Conservation (phyloP, 164 flowering plant genomes). For the Magnolia changhungtana region DNA sequence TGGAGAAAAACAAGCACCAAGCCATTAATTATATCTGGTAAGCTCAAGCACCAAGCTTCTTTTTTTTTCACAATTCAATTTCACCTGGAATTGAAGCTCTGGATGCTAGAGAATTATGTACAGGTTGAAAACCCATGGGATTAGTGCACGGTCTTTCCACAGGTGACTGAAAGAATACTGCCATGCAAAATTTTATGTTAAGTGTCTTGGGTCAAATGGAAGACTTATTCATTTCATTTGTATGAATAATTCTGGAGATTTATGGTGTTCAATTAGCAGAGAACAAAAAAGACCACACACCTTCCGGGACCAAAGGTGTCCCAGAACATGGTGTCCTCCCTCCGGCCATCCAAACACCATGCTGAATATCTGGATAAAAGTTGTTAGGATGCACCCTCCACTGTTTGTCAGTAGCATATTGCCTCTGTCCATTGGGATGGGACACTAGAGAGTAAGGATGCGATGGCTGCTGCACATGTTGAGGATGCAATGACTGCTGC, state of each 20-base stretch:
- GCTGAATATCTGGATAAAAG: slow-evolving; percentile 37
- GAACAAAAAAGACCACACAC: slow-evolving; percentile 25
- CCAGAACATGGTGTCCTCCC: slow-evolving; percentile 52
- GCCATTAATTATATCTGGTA: background rate
- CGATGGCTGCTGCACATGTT: slow-evolving; percentile 40
- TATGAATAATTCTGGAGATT: background rate
- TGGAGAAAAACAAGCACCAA: slow-evolving; percentile 18
- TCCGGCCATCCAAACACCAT: slow-evolving; percentile 48
- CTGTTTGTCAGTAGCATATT: slow-evolving; percentile 50
- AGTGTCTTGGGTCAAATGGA: background rate
- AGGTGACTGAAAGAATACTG: slow-evolving; percentile 69
- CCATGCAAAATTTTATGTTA: slow-evolving; percentile 6
- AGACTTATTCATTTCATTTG: background rate
- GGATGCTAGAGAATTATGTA: slow-evolving; percentile 38
- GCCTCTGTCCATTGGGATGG: slow-evolving; percentile 50
- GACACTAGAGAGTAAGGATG: slow-evolving; percentile 49
- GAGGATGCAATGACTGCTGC: slow-evolving; percentile 51
- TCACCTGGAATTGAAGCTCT: slow-evolving; percentile 66
- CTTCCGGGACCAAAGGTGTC: slow-evolving; percentile 57
- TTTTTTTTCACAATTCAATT: background rate
- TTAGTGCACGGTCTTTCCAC: slow-evolving; percentile 52
- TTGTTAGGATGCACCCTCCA: slow-evolving; percentile 37
- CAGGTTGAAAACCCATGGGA: slow-evolving; percentile 52
- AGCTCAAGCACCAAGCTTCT: background rate
- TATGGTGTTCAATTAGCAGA: background rate